phyloP scores from a whole-genome alignment of 2,329 filamentous ascomycete genomes.

The Alternaria sp. region DNA sequence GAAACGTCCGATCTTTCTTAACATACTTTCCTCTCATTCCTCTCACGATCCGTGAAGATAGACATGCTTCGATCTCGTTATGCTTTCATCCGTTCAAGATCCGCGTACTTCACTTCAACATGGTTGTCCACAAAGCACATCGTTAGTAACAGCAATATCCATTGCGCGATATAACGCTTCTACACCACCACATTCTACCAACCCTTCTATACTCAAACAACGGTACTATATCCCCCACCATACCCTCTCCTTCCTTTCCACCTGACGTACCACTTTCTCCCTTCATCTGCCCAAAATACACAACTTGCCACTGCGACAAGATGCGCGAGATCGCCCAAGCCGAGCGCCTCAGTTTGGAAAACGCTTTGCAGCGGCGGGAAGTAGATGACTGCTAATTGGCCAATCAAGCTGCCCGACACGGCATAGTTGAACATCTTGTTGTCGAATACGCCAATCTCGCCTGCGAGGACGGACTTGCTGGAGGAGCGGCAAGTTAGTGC shows the following conservation, averaged over 20 bases:
- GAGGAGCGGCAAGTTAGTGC: constrained; percentile 92
- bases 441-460: constrained; percentile 81
- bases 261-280: constrained; percentile 73
- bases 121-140: background rate
- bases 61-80: background rate
- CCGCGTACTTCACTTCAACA: background rate
- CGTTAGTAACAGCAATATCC: background rate
- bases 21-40: no score
- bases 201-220: constrained; percentile 41
- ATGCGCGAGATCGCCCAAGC: constrained; percentile 75
- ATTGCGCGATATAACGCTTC: background rate
- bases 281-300: constrained; percentile 96
- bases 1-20: background rate
- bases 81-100: background rate
- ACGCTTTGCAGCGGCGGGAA: constrained; percentile 92
- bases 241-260: constrained; percentile 49
- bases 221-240: constrained; percentile 51
- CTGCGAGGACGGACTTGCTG: constrained; percentile 84
- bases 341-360: constrained; percentile 92
- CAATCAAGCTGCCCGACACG: constrained; percentile 82
- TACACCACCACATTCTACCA: background rate
- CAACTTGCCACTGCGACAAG: constrained; percentile 81
- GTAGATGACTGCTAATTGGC: constrained; percentile 92
- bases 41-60: no score
- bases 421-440: constrained; percentile 98